Conservation (phyloP, 495 filamentous ascomycete genomes). For the Pyrenula aspistea region DNA sequence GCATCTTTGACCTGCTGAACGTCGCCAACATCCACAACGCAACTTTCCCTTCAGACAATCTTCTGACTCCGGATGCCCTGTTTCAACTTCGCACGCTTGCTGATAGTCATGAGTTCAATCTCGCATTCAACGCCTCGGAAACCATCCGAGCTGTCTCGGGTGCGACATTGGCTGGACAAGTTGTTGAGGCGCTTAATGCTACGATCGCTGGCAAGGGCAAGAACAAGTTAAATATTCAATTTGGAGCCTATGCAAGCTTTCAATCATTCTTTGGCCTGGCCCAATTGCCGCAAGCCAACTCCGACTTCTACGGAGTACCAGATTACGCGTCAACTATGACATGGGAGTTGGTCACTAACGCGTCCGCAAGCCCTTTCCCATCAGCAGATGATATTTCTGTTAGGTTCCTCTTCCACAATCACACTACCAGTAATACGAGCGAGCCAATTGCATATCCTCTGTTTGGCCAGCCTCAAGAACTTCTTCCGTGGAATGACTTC, state of each 20-base stretch:
- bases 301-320: conserved; percentile 33
- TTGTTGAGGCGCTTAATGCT: conserved; percentile 29
- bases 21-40: conserved; percentile 42
- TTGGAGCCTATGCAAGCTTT: conserved; percentile 38
- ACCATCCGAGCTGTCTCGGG: conserved; percentile 36
- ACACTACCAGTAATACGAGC: conserved; percentile 21
- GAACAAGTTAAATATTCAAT: conserved; percentile 31
- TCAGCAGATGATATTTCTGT: conserved; percentile 23
- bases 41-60: conserved; percentile 19
- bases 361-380: conserved; percentile 24
- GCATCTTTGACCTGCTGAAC: conserved; percentile 46
- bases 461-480: conserved; percentile 22
- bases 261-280: conserved; percentile 41
- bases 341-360: conserved; percentile 40
- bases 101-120: conserved; percentile 36
- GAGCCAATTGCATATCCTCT: conserved; percentile 26
- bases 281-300: conserved; percentile 17
- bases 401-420: conserved; percentile 43
- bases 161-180: conserved; percentile 30
- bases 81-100: conserved; percentile 32
- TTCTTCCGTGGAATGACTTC: conserved; percentile 33
- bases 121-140: conserved; percentile 37
- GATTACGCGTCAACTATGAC: conserved; percentile 42
- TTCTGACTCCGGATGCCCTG: conserved; percentile 22
- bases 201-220: conserved; percentile 25